phyloP scores from a whole-genome alignment of 305 asterid species.

The Plantago lanceolata region DNA sequence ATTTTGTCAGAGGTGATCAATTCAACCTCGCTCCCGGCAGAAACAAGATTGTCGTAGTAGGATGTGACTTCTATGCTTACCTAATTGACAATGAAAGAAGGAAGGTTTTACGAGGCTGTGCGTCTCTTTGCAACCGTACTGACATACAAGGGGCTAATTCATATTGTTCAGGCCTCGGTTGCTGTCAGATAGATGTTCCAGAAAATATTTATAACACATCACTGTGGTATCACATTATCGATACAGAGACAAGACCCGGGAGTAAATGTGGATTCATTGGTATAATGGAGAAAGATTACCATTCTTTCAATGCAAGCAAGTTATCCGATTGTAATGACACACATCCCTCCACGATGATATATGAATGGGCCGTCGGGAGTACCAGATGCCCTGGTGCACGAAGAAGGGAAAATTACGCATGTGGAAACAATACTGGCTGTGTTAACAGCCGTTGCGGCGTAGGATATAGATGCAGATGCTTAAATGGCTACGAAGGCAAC shows the following conservation, averaged over 20 bases:
- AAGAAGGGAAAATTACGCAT: constrained; percentile 10
- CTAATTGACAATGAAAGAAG: constrained; percentile 9
- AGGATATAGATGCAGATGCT: constrained; percentile 33
- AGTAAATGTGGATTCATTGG: neutral
- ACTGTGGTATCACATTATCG: constrained; percentile 22
- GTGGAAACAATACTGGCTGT: constrained; percentile 24
- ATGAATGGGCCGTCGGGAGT: constrained; percentile 34
- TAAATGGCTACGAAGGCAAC: constrained; percentile 29
- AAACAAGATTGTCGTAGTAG: constrained; percentile 27
- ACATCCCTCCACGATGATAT: too few relatives aligned
- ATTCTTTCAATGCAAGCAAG: too few relatives aligned
- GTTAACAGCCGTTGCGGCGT: constrained; percentile 25
- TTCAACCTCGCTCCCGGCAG: constrained; percentile 16
- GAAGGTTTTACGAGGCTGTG: constrained; percentile 23
- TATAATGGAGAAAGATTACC: too few relatives aligned
- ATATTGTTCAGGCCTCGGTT: constrained; percentile 28
- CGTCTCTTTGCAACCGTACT: constrained; percentile 25
- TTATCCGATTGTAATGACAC: too few relatives aligned
- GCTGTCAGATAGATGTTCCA: constrained; percentile 31
- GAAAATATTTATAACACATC: neutral
- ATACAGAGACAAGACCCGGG: constrained; percentile 21
- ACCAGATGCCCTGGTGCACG: constrained; percentile 16
- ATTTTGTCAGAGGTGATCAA: neutral
- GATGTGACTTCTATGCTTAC: constrained; percentile 32
- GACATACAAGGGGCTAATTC: constrained; percentile 14